These are phyloP conservation scores for Galium porrigens DNA, from an alignment of 305 asterid genomes.

Conservation along the genomic window DNA sequence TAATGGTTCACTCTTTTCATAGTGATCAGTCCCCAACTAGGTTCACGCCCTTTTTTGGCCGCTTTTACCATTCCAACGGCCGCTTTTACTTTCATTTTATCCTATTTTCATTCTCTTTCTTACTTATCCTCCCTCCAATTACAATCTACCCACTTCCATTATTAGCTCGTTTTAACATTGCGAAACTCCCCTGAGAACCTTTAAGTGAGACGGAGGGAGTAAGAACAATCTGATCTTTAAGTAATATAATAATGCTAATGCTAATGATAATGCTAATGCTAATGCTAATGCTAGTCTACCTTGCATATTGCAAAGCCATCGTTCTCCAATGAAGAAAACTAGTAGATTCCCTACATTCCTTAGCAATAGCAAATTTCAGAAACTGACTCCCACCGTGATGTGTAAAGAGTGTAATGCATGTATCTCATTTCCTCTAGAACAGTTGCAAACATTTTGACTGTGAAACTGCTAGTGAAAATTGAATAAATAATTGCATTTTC, in stretches of 20 bases:
- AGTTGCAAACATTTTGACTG: background rate
- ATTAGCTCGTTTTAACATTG: background rate
- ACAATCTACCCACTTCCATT: background rate
- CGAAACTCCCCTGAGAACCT: background rate
- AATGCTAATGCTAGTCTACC: background rate
- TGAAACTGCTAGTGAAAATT: background rate
- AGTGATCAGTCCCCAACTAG: background rate
- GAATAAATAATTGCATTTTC: background rate
- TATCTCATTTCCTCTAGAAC: background rate
- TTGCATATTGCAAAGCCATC: background rate
- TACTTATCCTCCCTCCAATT: background rate
- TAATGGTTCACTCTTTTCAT: background rate
- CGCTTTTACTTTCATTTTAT: background rate
- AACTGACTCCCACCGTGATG: background rate
- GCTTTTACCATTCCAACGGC: background rate
- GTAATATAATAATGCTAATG: background rate
- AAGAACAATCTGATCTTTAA: background rate
- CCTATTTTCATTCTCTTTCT: background rate
- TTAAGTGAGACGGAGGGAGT: background rate
- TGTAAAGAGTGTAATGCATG: background rate
- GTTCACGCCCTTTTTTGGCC: background rate
- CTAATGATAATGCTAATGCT: background rate
- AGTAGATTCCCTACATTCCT: slow-evolving; percentile 1
- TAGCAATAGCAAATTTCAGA: background rate
- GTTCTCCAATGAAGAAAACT: background rate